Conservation (phyloP, 192 early-diverging fungal species). For the Glomus cerebriforme region DNA sequence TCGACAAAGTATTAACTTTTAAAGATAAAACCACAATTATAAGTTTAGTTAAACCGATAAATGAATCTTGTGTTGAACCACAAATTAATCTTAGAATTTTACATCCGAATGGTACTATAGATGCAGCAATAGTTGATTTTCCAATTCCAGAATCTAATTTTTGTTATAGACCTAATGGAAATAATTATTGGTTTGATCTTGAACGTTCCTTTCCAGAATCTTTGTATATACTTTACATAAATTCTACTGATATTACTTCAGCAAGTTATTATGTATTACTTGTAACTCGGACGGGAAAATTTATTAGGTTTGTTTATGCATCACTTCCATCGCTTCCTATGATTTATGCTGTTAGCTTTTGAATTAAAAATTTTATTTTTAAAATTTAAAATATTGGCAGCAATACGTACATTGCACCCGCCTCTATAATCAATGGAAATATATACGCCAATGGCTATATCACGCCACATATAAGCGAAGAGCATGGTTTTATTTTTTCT, state of each 20-base stretch:
- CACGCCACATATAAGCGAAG: not conserved
- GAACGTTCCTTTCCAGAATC: not conserved
- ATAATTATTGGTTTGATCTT: not conserved
- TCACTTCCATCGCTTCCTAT: no score
- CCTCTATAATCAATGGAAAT: not conserved
- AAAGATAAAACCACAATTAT: not conserved
- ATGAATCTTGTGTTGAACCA: no score
- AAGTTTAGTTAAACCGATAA: not conserved
- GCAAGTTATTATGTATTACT: not conserved
- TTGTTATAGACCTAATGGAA: not conserved
- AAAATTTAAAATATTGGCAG: not conserved
- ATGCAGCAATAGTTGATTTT: not conserved
- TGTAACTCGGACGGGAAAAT: not conserved
- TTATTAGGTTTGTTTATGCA: not conserved
- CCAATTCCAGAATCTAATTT: not conserved
- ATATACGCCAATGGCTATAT: not conserved
- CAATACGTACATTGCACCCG: not conserved
- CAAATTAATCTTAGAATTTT: not conserved
- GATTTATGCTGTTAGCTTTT: no score
- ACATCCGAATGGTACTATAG: not conserved
- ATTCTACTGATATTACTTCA: not conserved
- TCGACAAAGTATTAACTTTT: not conserved
- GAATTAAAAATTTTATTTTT: no score
- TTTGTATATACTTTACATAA: not conserved
- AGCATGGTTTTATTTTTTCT: not conserved